These are phyloP conservation scores for Cupressus sempervirens DNA, from an alignment of 75 land plant species.

Conservation along the genomic window DNA sequence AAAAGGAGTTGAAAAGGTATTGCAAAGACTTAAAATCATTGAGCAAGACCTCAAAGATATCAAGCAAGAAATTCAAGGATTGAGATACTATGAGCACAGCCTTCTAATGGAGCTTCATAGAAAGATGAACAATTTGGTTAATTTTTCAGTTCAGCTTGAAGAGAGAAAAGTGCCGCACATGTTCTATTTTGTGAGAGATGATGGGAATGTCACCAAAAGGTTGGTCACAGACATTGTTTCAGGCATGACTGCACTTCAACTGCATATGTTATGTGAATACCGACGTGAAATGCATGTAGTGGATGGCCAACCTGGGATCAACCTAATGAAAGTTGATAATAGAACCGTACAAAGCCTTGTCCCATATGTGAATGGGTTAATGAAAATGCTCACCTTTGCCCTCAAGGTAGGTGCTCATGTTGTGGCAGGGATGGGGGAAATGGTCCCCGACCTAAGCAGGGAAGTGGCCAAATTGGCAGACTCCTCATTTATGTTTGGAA, in stretches of 20 bases:
- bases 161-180: slow-evolving; percentile 68
- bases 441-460: slow-evolving; percentile 66
- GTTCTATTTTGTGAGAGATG: slow-evolving; percentile 49
- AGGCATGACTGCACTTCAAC: slow-evolving; percentile 58
- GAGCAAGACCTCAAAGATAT: slow-evolving; percentile 58
- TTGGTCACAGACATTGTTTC: slow-evolving; percentile 51
- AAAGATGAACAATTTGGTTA: slow-evolving; percentile 55
- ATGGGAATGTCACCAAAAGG: slow-evolving; percentile 38
- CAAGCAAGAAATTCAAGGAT: slow-evolving; percentile 70
- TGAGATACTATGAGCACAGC: slow-evolving; percentile 65
- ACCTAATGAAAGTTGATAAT: slow-evolving; percentile 58
- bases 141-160: slow-evolving; percentile 52
- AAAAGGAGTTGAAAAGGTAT: slow-evolving; percentile 56
- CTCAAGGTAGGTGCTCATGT: slow-evolving; percentile 66
- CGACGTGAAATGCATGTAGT: slow-evolving; percentile 68
- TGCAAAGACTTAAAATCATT: slow-evolving; percentile 51
- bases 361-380: slow-evolving; percentile 57
- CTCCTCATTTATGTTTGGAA: slow-evolving; percentile 29
- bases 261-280: slow-evolving; percentile 76
- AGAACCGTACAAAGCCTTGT: slow-evolving; percentile 35
- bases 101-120: slow-evolving; percentile 56
- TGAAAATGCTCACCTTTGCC: slow-evolving; percentile 60
- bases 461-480: slow-evolving; percentile 53
- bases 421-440: slow-evolving; percentile 57
- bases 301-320: slow-evolving; percentile 65